Evolutionary conservation across 2,329 filamentous ascomycete genomes (phyloP).

Genomic region (Rutstroemia sp.): DNA sequence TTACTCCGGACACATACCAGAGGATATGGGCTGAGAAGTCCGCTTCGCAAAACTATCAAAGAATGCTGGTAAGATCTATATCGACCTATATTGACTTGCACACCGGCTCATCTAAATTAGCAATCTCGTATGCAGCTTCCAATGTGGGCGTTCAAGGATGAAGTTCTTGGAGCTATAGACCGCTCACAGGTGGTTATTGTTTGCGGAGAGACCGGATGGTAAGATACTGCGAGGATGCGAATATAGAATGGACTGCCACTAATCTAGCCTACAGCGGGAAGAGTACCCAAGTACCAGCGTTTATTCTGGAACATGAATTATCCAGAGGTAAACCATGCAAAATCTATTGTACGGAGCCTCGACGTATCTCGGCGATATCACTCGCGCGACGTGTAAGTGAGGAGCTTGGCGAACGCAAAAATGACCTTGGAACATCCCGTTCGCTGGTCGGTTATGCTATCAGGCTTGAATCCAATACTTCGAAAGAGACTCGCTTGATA

Average conservation of each 20-base stretch:
- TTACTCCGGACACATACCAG: slow-evolving; percentile 38
- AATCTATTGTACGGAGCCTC: slow-evolving; percentile 90
- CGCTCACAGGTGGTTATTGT: slow-evolving; percentile 82
- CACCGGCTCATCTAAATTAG: slow-evolving; percentile 26
- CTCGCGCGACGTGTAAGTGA: slow-evolving; percentile 88
- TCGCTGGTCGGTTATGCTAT: slow-evolving; percentile 95
- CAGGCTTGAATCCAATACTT: slow-evolving; percentile 80
- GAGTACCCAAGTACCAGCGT: slow-evolving; percentile 94
- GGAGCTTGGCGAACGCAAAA: slow-evolving; percentile 79
- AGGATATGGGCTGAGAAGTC: slow-evolving; percentile 54
- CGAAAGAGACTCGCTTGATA: slow-evolving; percentile 72
- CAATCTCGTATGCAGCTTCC: slow-evolving; percentile 71
- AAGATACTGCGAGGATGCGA: slow-evolving; percentile 17
- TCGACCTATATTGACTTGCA: not conserved
- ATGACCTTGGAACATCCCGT: slow-evolving; percentile 71
- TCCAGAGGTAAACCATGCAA: slow-evolving; percentile 75
- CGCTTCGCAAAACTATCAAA: slow-evolving; percentile 56
- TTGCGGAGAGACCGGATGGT: slow-evolving; percentile 92
- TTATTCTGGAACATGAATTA: slow-evolving; percentile 84
- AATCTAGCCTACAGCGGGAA: slow-evolving; percentile 56
- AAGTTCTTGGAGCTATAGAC: slow-evolving; percentile 71
- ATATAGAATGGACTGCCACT: not conserved
- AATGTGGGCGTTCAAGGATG: slow-evolving; percentile 77
- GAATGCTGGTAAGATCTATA: slow-evolving; percentile 58
- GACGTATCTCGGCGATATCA: slow-evolving; percentile 93